These are phyloP conservation scores for Chrysochromulina tobinii DNA, from an alignment of 78 protist species.

Conservation along the genomic window DNA sequence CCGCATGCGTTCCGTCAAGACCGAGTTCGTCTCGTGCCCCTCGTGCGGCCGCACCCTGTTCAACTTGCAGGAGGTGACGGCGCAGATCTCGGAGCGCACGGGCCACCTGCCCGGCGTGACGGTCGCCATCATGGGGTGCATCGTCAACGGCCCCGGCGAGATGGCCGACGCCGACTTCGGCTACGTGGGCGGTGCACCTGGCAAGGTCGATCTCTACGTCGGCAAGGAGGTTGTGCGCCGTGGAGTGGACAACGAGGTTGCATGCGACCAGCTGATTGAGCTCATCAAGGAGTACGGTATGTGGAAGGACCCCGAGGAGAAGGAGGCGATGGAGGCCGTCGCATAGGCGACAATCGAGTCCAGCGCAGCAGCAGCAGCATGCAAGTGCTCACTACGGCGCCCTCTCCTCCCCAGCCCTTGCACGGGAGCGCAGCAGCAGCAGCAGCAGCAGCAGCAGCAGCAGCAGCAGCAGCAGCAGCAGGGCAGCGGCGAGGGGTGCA, in stretches of 20 bases:
- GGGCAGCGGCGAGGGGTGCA: too few relatives aligned
- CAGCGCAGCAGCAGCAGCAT: background rate
- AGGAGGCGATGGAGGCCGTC: background rate
- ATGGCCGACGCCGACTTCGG: conserved; percentile 71
- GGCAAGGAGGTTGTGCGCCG: conserved; percentile 51
- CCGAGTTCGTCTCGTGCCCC: conserved; percentile 65
- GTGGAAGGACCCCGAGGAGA: background rate
- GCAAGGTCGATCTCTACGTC: conserved; percentile 53
- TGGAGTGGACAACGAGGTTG: conserved; percentile 13
- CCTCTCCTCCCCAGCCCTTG: too few relatives aligned
- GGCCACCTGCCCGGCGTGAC: conserved; percentile 57
- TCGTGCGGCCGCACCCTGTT: conserved; percentile 60
- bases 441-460: too few relatives aligned
- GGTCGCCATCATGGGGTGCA: conserved; percentile 63
- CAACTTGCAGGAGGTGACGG: conserved; percentile 50
- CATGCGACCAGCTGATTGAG: conserved; percentile 51
- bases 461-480: too few relatives aligned
- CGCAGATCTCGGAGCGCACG: conserved; percentile 38
- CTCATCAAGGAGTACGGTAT: conserved; percentile 52
- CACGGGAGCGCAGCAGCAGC: too few relatives aligned
- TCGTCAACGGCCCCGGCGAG: conserved; percentile 50
- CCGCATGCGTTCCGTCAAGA: conserved; percentile 57
- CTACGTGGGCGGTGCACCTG: conserved; percentile 63
- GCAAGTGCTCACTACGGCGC: too few relatives aligned
- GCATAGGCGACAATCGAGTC: too few relatives aligned